Base-by-base conservation (phyloP, 2,329 filamentous ascomycete genomes). In the Xylaria polymorpha region DNA sequence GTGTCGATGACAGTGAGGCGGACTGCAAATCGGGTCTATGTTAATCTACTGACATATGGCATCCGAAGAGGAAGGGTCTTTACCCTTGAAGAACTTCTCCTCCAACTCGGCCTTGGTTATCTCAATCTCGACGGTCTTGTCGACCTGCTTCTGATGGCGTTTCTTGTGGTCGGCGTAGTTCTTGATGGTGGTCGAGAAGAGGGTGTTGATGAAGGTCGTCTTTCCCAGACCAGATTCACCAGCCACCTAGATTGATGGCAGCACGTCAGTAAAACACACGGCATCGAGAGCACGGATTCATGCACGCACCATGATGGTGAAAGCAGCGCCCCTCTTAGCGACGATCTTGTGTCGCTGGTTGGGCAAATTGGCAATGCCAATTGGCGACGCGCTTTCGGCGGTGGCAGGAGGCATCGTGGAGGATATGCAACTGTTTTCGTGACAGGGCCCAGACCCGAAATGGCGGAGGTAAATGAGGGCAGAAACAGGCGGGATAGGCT, bases 71-170 rank as follows among this genome's bases (percentile, higher is more conserved):
- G 55, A 53, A 44, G 43, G 61, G 44, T 48, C 39, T 44, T 50
- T 66, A 98, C 95, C 95, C 89, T 99, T 99, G 92, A 99, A 99
- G 88, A 99, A 99, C 87, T 99, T 99, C 91, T 99, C 96, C 86
- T 99, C 96, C 73, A 99, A 87, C 87, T 99, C 96, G 69, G 96
- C 96, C 89, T 99, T 99, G 83, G 96, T 99, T 81, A 99, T 99
- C 84, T 99, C 96, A 77, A 99, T 99, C 87, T 99, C 97, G 74
- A 99, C 96, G 12, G 96, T 99, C 90, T 98, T 98, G 87, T 99
- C 96, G 76, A 98, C 90, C 87, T 99, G 96, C 90, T 99, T 99
- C 85, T 96, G 93, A 84, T 99, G 96, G 80, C 96, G 93, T 84
- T 94, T 93, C 89, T 97, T 97, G 90, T 99, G 95, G 84, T 99